A percentile compares a stretch with the other conserved stretches of the same genome.
These are phyloP conservation scores for Hyaloscypha finlandica DNA, from an alignment of 495 filamentous ascomycete species.

Conservation along the genomic window DNA sequence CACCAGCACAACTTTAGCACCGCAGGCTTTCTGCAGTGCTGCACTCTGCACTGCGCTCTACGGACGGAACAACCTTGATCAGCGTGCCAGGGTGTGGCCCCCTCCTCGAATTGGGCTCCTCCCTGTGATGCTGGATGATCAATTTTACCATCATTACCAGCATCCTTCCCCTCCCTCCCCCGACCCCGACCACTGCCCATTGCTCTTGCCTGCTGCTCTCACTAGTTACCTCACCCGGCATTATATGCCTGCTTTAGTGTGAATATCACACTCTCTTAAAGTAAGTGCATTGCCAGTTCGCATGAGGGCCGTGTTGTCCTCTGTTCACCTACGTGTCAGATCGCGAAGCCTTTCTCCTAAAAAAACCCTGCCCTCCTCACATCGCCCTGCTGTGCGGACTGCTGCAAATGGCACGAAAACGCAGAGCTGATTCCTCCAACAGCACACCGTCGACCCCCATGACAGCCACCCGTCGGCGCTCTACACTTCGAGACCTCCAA, in stretches of 20 bases:
- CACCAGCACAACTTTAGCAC: background rate
- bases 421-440: slow-evolving; percentile 32
- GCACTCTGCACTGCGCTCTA: background rate
- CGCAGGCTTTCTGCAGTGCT: background rate
- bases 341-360: slow-evolving; percentile 11
- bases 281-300: slow-evolving; percentile 21
- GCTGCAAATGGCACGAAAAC: slow-evolving; percentile 31
- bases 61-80: slow-evolving; percentile 6
- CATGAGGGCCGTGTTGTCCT: slow-evolving; percentile 20
- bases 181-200: background rate
- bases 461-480: slow-evolving; percentile 28
- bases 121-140: slow-evolving; percentile 24
- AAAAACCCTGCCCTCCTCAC: slow-evolving; percentile 8
- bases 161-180: slow-evolving; percentile 9
- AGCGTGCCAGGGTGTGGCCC: background rate
- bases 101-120: slow-evolving; percentile 8
- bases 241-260: slow-evolving; percentile 22
- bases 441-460: slow-evolving; percentile 25
- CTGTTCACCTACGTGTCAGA: slow-evolving; percentile 26
- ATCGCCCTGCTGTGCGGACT: slow-evolving; percentile 8
- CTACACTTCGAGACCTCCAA: slow-evolving; percentile 34
- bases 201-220: background rate
- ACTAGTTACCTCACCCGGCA: slow-evolving; percentile 14
- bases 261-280: slow-evolving; percentile 21
- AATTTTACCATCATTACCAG: slow-evolving; percentile 18